Percentiles rank a stretch among this genome's conserved stretches.
Conservation (phyloP, 306 rosid genomes). For the Vicia villosa region DNA sequence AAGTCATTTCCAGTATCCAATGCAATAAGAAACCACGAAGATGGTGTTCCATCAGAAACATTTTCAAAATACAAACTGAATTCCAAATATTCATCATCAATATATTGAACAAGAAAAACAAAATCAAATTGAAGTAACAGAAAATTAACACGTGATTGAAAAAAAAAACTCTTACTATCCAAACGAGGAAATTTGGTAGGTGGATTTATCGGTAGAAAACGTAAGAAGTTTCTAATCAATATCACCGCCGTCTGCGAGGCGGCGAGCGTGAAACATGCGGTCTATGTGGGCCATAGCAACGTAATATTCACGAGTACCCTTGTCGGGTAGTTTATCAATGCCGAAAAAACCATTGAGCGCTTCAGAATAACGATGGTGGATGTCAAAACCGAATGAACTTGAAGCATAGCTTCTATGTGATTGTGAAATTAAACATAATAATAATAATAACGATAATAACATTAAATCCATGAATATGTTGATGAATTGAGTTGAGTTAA, state of each 20-base stretch:
- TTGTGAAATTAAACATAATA: conserved; percentile 32
- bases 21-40: conserved; percentile 72
- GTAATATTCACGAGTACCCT: conserved; percentile 64
- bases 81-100: conserved; percentile 22
- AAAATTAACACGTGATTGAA: neutral
- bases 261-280: conserved; percentile 59
- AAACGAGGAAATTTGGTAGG: conserved; percentile 40
- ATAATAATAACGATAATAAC: conserved; percentile 13
- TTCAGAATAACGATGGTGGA: conserved; percentile 76
- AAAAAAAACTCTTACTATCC: conserved; percentile 61
- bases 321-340: conserved; percentile 49
- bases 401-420: conserved; percentile 37
- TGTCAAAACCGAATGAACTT: conserved; percentile 57
- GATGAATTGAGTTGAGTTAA: conserved; percentile 26
- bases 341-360: conserved; percentile 63
- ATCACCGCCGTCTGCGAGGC: conserved; percentile 47
- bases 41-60: conserved; percentile 86
- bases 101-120: neutral
- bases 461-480: conserved; percentile 25
- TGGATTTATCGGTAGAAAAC: conserved; percentile 57
- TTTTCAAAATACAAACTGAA: conserved; percentile 92
- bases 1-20: conserved; percentile 97
- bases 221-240: conserved; percentile 44
- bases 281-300: conserved; percentile 73
- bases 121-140: neutral